Percentiles rank a stretch among this genome's conserved stretches.
These are phyloP conservation scores for Gossypioides kirkii DNA, from an alignment of 345 rosid species.

Conservation along the genomic window DNA sequence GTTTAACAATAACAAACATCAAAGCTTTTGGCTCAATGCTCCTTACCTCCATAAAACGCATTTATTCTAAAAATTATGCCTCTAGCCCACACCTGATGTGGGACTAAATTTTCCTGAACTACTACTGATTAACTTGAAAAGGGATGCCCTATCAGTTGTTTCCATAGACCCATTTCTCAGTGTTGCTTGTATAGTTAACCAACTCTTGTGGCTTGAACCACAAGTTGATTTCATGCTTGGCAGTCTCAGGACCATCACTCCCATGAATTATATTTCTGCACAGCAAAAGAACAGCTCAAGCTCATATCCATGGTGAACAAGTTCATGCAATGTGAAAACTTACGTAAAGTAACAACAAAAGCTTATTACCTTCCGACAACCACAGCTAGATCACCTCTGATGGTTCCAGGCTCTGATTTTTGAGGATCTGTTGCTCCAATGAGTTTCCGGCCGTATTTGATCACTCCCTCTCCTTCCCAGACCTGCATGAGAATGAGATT, in stretches of 20 bases:
- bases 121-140: background rate
- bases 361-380: constrained; percentile 78
- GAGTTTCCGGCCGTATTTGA: constrained; percentile 83
- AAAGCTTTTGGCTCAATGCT: background rate
- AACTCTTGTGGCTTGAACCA: constrained; percentile 98
- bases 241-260: constrained; percentile 97
- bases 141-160: constrained; percentile 37
- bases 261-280: constrained; percentile 94
- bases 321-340: background rate
- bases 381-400: constrained; percentile 94
- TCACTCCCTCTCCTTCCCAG: constrained; percentile 99
- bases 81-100: constrained; percentile 18
- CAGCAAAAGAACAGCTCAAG: background rate
- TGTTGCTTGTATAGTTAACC: constrained; percentile 67
- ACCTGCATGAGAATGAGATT: constrained; percentile 46
- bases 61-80: constrained; percentile 32
- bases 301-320: background rate
- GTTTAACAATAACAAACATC: background rate
- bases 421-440: constrained; percentile 99
- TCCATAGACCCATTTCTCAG: constrained; percentile 95
- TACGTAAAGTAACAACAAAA: background rate
- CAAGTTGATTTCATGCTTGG: constrained; percentile 76
- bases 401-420: constrained; percentile 97
- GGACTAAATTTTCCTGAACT: constrained; percentile 26
- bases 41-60: background rate